These are phyloP conservation scores for Aspergillus fijiensis DNA, from an alignment of 2,329 filamentous ascomycete species.

Conservation along the genomic window DNA sequence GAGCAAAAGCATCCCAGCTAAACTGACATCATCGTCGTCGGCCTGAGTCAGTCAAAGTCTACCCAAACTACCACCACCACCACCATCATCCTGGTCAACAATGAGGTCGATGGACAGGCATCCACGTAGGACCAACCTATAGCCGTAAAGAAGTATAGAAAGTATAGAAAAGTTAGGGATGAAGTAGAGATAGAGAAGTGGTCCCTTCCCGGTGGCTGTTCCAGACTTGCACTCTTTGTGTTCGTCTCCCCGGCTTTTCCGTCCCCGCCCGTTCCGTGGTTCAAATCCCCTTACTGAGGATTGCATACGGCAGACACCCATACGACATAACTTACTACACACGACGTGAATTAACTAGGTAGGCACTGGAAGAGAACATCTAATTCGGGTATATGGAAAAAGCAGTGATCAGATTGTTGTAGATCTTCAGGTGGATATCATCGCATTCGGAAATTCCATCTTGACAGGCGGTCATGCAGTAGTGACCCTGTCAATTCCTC, in stretches of 20 bases:
- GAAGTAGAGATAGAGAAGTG: neutral
- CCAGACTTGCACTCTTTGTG: neutral
- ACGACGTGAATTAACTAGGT: too few relatives aligned
- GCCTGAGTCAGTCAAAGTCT: neutral
- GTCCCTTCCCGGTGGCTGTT: constrained; percentile 9
- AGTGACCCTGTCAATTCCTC: neutral
- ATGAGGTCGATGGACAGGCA: neutral
- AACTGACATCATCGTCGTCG: constrained; percentile 1
- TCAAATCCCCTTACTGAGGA: neutral
- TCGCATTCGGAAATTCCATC: constrained; percentile 1
- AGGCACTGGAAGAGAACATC: too few relatives aligned
- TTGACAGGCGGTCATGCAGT: neutral
- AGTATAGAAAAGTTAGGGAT: neutral
- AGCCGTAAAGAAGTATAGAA: neutral
- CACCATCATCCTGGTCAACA: neutral
- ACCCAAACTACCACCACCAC: neutral
- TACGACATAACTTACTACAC: too few relatives aligned
- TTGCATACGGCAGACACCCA: too few relatives aligned
- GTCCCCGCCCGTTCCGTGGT: constrained; percentile 10
- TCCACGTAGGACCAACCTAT: too few relatives aligned
- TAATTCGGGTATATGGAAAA: too few relatives aligned
- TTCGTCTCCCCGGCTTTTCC: neutral
- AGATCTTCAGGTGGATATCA: constrained; percentile 2
- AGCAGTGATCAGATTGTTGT: neutral
- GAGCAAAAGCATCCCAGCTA: neutral